phyloP scores from a whole-genome alignment of 108 stramenopile genomes.

The Craspedostauros australis region DNA sequence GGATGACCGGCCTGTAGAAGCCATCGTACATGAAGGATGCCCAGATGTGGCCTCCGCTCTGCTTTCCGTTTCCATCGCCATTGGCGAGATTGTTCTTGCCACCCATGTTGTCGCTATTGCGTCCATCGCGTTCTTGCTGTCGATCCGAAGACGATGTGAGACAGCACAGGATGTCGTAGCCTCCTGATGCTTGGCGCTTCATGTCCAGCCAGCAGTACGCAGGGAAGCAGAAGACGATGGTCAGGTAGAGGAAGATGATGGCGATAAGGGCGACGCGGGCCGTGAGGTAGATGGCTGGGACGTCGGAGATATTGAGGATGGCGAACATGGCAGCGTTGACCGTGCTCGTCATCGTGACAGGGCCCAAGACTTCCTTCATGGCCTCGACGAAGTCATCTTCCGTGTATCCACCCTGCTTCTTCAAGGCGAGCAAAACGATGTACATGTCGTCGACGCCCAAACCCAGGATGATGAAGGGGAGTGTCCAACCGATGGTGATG shows the following conservation, averaged over 20 bases:
- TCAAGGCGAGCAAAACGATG: slow-evolving; percentile 31
- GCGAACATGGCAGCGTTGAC: slow-evolving; percentile 38
- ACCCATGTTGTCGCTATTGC: neutral
- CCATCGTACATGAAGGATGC: slow-evolving; percentile 20
- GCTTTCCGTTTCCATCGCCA: no score
- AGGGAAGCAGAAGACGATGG: slow-evolving; percentile 34
- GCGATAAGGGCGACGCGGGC: slow-evolving; percentile 24
- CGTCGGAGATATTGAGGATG: slow-evolving; percentile 22
- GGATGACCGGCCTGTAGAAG: slow-evolving; percentile 27
- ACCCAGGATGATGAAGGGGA: slow-evolving; percentile 42
- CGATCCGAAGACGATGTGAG: no score
- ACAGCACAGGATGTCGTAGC: slow-evolving; percentile 26
- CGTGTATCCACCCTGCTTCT: slow-evolving; percentile 20
- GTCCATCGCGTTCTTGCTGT: no score
- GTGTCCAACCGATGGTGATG: slow-evolving; percentile 41
- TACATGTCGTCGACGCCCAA: slow-evolving; percentile 47
- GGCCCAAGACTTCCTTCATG: slow-evolving; percentile 33
- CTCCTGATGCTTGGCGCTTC: slow-evolving; percentile 18
- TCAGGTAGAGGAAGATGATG: slow-evolving; percentile 25
- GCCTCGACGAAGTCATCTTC: slow-evolving; percentile 13
- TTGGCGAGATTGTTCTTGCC: neutral
- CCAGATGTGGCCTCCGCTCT: no score
- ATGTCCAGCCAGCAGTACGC: slow-evolving; percentile 43
- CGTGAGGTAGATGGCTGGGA: slow-evolving; percentile 35
- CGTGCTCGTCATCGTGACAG: slow-evolving; percentile 36